Base-by-base conservation (phyloP, 176 grass and related monocot genomes). In the Hordeum vulgare region DNA sequence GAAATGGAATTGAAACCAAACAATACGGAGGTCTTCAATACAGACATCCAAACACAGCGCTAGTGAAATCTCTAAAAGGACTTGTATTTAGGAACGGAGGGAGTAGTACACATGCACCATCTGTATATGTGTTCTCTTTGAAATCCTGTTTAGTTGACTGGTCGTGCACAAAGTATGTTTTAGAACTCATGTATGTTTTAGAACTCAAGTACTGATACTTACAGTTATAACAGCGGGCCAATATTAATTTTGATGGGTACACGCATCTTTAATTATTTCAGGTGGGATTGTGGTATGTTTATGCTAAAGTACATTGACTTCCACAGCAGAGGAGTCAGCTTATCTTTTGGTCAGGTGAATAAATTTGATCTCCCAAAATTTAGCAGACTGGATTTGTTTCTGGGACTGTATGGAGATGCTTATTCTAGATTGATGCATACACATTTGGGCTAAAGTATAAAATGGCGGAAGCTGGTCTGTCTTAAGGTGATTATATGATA, bases 221-320 rank as follows among this genome's bases (percentile, higher is more conserved):
- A 39, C 29, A 68, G 51, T 45, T 79, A 11, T 33, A 21, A 27
- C n/a, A 34, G n/a, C 71, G 66, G 49, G 39, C 23, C 59, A 14
- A n/a, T 11, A 40, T 13, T 53, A 70, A 12, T 29, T 69, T 11
- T 78, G 5, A 51, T 17, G 75, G 25, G 61, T 59, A 37, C 61
- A 75, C 26, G 4, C 36, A 33, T 54, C 25, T 71, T 78, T 66
- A 64, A 6, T 28, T 41, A 66, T 76, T 84, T 70, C 85, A 96
- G 94, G 83, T 93, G 77, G 80, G 94, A 96, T 79, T 96, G 94
- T 57, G 94, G 94, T 78, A 90, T 97, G 89, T 97, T 97, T 85
- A 97, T 97, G 94, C 91, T 97, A 39, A 97, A 97, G 83, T 97
- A 97, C 80, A 88, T 89, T 76, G 94, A 97, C 74, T 97, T 94